A percentile compares a stretch with the other conserved stretches of the same genome.
Conservation (phyloP, 169 alveolate species). For the Cryptosporidium bovis region DNA sequence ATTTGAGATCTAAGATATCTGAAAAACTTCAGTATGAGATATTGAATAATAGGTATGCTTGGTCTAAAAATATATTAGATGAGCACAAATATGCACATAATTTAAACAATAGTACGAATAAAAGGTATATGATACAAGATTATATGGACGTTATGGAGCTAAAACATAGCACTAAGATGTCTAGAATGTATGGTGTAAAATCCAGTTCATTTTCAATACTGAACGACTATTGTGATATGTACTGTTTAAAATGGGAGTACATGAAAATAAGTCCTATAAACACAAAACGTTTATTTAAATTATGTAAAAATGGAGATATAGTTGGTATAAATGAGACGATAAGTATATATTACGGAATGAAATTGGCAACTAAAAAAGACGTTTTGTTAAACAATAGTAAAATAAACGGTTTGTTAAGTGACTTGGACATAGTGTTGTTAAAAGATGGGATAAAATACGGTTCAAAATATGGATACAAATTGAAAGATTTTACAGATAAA, state of each 20-base stretch:
- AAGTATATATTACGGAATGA: slow-evolving; percentile 63
- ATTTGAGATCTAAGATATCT: slow-evolving; percentile 23
- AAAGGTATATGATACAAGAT: background rate
- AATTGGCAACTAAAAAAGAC: slow-evolving; percentile 78
- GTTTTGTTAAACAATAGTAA: slow-evolving; percentile 71
- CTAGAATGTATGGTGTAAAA: too few species aligned
- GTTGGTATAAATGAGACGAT: slow-evolving; percentile 31
- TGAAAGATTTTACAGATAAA: slow-evolving; percentile 58
- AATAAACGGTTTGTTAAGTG: slow-evolving; percentile 74
- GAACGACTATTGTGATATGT: slow-evolving; percentile 9
- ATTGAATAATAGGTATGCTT: background rate
- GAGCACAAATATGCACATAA: too few species aligned
- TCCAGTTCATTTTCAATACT: background rate
- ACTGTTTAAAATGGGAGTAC: slow-evolving; percentile 49
- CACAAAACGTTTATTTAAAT: slow-evolving; percentile 15
- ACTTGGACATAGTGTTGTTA: slow-evolving; percentile 76
- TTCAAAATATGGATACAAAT: slow-evolving; percentile 76
- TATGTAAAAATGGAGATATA: slow-evolving; percentile 14
- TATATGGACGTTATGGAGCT: slow-evolving; percentile 35
- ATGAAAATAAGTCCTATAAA: slow-evolving; percentile 12
- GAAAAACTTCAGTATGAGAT: slow-evolving; percentile 41
- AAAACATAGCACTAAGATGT: slow-evolving; percentile 22
- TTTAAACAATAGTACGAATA: background rate
- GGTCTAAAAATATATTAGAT: slow-evolving; percentile 17
- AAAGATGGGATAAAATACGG: slow-evolving; percentile 79